A percentile compares a stretch with the other conserved stretches of the same genome.
These are phyloP conservation scores for Fusarium napiforme DNA, from an alignment of 2,329 filamentous ascomycete species.

Conservation along the genomic window DNA sequence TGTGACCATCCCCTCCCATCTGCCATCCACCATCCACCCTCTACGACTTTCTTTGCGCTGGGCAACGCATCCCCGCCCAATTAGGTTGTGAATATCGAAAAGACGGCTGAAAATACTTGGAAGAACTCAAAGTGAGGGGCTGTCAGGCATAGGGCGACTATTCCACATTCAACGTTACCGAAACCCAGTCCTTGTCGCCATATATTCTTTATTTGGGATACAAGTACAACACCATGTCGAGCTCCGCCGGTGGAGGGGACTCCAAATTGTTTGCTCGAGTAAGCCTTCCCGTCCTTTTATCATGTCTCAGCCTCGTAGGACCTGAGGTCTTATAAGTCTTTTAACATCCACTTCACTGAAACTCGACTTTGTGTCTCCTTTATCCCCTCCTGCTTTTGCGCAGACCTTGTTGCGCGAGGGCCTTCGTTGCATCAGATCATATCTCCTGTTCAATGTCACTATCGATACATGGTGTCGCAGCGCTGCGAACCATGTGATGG, in stretches of 20 bases:
- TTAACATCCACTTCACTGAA: slow-evolving; percentile 6
- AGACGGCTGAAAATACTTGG: slow-evolving; percentile 21
- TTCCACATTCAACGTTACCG: slow-evolving; percentile 36
- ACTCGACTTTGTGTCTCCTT: slow-evolving; percentile 9
- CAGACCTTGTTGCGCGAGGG: not conserved
- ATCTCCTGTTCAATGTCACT: slow-evolving; percentile 21
- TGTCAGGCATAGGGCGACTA: slow-evolving; percentile 35
- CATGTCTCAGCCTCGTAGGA: slow-evolving; percentile 33
- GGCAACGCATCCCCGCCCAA: slow-evolving; percentile 39
- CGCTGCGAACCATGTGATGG: slow-evolving; percentile 29
- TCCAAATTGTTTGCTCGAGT: slow-evolving; percentile 99
- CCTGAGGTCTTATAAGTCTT: slow-evolving; percentile 20
- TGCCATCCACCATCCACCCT: slow-evolving; percentile 38
- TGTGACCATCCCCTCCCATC: slow-evolving; percentile 42
- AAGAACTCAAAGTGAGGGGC: slow-evolving; percentile 42
- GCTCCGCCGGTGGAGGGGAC: slow-evolving; percentile 78
- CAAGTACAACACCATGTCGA: slow-evolving; percentile 61
- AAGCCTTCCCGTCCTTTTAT: slow-evolving; percentile 52
- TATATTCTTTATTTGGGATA: slow-evolving; percentile 38
- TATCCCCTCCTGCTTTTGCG: not conserved
- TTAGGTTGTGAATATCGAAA: slow-evolving; percentile 36
- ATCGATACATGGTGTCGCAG: slow-evolving; percentile 1
- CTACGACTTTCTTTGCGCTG: slow-evolving; percentile 34
- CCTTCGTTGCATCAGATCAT: not conserved
- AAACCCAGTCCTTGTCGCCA: slow-evolving; percentile 26